phyloP scores from a whole-genome alignment of 2,329 filamentous ascomycete species.

The Claviceps maximensis region DNA sequence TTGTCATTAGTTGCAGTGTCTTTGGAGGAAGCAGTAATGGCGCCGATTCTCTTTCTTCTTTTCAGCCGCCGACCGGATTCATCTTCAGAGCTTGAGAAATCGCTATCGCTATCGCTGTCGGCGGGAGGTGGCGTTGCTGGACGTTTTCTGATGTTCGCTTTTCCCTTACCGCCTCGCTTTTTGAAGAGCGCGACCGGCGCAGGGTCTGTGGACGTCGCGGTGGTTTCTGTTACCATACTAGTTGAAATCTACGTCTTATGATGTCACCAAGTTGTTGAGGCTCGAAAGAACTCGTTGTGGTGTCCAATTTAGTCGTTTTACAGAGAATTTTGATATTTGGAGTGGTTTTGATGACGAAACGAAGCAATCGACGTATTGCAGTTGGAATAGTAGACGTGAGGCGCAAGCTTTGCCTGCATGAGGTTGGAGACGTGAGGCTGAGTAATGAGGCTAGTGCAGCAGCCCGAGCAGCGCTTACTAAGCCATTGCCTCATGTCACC shows the following conservation, averaged over 20 bases:
- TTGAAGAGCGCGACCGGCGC: slow-evolving; percentile 63
- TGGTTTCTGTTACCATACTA: slow-evolving; percentile 4
- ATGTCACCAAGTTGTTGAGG: background rate
- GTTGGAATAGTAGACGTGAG: background rate
- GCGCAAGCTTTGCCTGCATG: background rate
- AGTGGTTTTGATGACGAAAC: background rate
- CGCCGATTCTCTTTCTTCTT: slow-evolving; percentile 55
- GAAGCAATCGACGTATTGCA: too few relatives aligned
- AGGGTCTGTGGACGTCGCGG: background rate
- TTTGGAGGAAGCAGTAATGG: slow-evolving; percentile 52
- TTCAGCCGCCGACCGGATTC: slow-evolving; percentile 68
- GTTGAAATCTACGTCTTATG: background rate
- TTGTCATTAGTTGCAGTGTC: slow-evolving; percentile 20
- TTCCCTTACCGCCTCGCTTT: slow-evolving; percentile 66
- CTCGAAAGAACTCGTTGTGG: background rate
- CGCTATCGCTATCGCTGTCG: slow-evolving; percentile 37
- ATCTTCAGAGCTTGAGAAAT: slow-evolving; percentile 61
- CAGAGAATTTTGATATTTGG: too few relatives aligned
- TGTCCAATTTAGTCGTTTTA: background rate
- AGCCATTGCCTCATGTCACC: background rate
- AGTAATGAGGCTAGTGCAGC: background rate
- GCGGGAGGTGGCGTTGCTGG: slow-evolving; percentile 64
- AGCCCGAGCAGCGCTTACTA: background rate
- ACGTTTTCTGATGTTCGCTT: slow-evolving; percentile 68
- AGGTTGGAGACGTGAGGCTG: background rate